phyloP scores from a whole-genome alignment of 1,284 basidiomycete species.

The Coniferiporia sulphurascens region DNA sequence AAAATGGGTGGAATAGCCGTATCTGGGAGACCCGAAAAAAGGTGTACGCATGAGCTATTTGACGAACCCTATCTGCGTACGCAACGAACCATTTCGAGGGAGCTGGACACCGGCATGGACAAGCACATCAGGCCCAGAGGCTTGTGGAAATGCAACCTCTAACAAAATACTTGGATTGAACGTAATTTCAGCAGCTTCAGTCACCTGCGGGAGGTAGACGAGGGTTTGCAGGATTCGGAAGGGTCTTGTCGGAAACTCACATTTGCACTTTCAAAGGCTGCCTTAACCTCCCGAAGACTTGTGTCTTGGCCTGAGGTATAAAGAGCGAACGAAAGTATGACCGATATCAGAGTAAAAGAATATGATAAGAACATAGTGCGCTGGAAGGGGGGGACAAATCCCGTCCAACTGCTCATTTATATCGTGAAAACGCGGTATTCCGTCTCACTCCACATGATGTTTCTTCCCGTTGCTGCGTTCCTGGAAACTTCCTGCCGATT shows the following conservation, averaged over 20 bases:
- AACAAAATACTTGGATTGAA: slow-evolving; percentile 35
- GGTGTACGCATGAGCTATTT: neutral
- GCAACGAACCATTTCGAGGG: slow-evolving; percentile 33
- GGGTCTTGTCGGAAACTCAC: neutral
- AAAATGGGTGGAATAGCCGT: slow-evolving; percentile 42
- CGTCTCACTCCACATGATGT: neutral
- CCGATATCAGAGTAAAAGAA: neutral
- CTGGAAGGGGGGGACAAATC: neutral
- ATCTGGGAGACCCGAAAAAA: slow-evolving; percentile 25
- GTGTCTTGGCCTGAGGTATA: slow-evolving; percentile 1
- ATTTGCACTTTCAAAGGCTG: neutral
- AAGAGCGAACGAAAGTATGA: neutral
- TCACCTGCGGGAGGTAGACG: slow-evolving; percentile 26
- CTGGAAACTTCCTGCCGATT: too few species aligned
- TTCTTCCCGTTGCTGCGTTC: neutral
- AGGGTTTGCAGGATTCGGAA: neutral
- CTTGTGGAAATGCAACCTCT: slow-evolving; percentile 34
- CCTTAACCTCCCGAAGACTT: neutral
- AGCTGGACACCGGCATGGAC: slow-evolving; percentile 39
- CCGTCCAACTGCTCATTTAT: neutral
- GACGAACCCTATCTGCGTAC: neutral
- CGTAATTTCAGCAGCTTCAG: slow-evolving; percentile 29
- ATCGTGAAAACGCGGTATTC: neutral
- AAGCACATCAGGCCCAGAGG: slow-evolving; percentile 27
- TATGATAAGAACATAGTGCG: neutral